phyloP scores from a whole-genome alignment of 345 rosid species.

The Sisymbrium altissimum region DNA sequence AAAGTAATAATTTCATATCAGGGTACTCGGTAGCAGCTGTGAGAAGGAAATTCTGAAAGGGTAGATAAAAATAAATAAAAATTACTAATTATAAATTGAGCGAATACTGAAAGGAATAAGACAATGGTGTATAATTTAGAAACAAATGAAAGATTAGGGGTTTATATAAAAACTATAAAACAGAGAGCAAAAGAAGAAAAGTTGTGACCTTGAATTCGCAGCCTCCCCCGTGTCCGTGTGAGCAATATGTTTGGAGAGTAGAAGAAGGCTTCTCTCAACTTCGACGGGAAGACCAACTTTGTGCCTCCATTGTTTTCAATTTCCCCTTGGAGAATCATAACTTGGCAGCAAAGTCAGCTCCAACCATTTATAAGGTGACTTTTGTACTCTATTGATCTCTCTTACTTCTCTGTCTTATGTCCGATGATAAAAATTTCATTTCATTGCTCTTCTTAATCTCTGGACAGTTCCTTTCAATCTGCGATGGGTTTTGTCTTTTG shows the following conservation, averaged over 20 bases:
- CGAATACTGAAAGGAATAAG: background rate
- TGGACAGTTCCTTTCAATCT: too few species aligned
- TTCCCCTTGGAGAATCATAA: background rate
- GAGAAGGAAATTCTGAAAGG: too few species aligned
- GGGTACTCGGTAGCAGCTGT: too few species aligned
- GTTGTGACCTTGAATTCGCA: constrained; percentile 23
- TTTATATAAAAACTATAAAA: constrained; percentile 4
- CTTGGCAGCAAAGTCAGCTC: background rate
- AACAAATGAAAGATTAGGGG: background rate
- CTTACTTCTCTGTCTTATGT: background rate
- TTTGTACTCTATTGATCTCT: constrained; percentile 4
- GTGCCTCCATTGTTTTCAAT: background rate
- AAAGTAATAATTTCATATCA: background rate
- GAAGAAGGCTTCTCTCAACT: constrained; percentile 24
- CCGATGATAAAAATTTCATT: background rate
- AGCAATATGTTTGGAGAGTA: constrained; percentile 29
- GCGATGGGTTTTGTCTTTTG: too few species aligned
- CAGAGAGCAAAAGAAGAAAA: background rate
- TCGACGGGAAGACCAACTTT: constrained; percentile 3
- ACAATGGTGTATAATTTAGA: background rate
- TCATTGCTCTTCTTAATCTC: background rate
- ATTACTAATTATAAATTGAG: too few species aligned
- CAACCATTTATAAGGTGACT: constrained; percentile 19
- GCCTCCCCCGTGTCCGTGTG: constrained; percentile 23
- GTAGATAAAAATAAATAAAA: too few species aligned